phyloP scores from a whole-genome alignment of 306 rosid genomes.

The Erythrophleum fordii region DNA sequence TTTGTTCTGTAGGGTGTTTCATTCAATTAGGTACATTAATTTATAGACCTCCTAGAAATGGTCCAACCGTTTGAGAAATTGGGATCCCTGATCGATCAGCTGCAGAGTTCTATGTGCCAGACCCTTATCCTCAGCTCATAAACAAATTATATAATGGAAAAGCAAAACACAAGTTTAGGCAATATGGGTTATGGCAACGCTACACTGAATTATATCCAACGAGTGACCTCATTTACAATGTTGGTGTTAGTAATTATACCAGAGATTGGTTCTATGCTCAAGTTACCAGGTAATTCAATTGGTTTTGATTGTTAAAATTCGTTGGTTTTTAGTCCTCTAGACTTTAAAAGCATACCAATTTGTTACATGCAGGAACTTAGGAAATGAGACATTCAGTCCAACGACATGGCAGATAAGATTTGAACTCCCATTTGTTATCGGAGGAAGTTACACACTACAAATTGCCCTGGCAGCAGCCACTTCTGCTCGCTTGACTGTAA shows the following conservation, averaged over 20 bases:
- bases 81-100: constrained; percentile 75
- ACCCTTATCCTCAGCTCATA: constrained; percentile 56
- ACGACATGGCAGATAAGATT: constrained; percentile 71
- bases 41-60: constrained; percentile 63
- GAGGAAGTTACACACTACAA: constrained; percentile 56
- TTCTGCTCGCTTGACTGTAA: constrained; percentile 8
- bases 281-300: constrained; percentile 30
- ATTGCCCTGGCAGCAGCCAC: constrained; percentile 65
- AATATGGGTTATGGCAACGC: constrained; percentile 62
- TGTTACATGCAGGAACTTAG: constrained; percentile 38
- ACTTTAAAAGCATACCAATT: background rate
- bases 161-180: constrained; percentile 52
- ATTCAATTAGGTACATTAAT: constrained; percentile 36
- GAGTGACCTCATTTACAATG: constrained; percentile 45
- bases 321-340: no score
- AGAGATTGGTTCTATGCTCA: constrained; percentile 63
- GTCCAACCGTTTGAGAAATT: constrained; percentile 75
- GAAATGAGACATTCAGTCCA: constrained; percentile 43
- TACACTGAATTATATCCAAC: constrained; percentile 51
- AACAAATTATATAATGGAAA: constrained; percentile 42
- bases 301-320: no score
- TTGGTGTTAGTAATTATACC: constrained; percentile 25
- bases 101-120: constrained; percentile 62
- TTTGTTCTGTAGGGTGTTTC: constrained; percentile 35
- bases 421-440: constrained; percentile 26